These are phyloP conservation scores for Auricularia sp. DNA, from an alignment of 768 basidiomycete species.

Conservation along the genomic window DNA sequence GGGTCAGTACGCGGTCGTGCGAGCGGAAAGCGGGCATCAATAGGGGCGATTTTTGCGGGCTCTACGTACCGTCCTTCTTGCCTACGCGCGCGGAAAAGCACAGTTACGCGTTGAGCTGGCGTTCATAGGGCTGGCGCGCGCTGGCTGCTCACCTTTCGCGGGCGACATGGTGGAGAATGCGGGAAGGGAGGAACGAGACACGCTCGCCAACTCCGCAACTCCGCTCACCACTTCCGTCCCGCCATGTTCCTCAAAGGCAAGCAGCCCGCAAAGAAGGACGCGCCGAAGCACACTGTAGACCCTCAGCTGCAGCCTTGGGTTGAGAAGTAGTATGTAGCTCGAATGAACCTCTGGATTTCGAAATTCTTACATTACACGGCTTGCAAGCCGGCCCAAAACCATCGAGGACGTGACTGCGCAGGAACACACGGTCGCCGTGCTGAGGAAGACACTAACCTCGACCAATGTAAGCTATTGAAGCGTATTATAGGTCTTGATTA, in stretches of 20 bases:
- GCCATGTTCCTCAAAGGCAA: slow-evolving; percentile 48
- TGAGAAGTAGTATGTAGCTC: slow-evolving; percentile 78
- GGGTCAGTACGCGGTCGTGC: neutral
- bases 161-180: neutral
- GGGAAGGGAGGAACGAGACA: neutral
- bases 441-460: slow-evolving; percentile 81
- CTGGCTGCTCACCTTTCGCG: neutral
- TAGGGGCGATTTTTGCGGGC: neutral
- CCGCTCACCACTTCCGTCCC: slow-evolving; percentile 21
- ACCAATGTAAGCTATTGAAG: slow-evolving; percentile 57
- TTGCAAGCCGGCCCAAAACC: slow-evolving; percentile 79
- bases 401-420: slow-evolving; percentile 97
- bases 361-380: neutral
- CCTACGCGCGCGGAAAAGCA: neutral
- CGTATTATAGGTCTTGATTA: neutral
- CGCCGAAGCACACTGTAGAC: slow-evolving; percentile 30
- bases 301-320: slow-evolving; percentile 86
- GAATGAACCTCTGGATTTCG: slow-evolving; percentile 1
- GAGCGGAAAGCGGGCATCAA: neutral
- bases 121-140: neutral
- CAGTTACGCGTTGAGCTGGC: neutral
- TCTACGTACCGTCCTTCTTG: neutral
- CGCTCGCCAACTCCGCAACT: neutral
- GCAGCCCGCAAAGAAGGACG: slow-evolving; percentile 22
- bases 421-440: slow-evolving; percentile 88